These are phyloP conservation scores for Phyllosticta capitalensis DNA, from an alignment of 2,329 filamentous ascomycete species.

Conservation along the genomic window DNA sequence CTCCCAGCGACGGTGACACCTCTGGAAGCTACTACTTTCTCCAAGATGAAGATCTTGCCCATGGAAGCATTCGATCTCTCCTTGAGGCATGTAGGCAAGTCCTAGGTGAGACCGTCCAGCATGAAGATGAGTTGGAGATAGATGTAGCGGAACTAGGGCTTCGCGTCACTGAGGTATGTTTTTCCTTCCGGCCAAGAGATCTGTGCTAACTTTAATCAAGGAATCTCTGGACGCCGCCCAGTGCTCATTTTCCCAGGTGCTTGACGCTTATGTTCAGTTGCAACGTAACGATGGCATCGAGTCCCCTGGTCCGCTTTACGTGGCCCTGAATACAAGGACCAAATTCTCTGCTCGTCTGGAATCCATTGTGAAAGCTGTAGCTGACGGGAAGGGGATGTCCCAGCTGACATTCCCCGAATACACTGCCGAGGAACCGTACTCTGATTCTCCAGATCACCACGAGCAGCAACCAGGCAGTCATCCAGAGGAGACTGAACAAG, in stretches of 20 bases:
- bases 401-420: slow-evolving; percentile 30
- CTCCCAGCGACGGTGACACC: slow-evolving; percentile 43
- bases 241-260: slow-evolving; percentile 39
- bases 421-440: slow-evolving; percentile 15
- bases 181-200: background rate
- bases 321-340: slow-evolving; percentile 45
- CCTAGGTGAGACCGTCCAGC: slow-evolving; percentile 44
- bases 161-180: slow-evolving; percentile 48
- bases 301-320: slow-evolving; percentile 46
- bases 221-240: slow-evolving; percentile 41
- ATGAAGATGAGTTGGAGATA: slow-evolving; percentile 49
- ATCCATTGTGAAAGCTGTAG: slow-evolving; percentile 43
- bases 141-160: slow-evolving; percentile 47
- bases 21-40: slow-evolving; percentile 49
- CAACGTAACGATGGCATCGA: slow-evolving; percentile 49
- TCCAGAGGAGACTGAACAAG: background rate
- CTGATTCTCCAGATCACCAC: slow-evolving; percentile 7
- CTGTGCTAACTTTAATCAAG: slow-evolving; percentile 30
- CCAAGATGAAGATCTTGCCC: slow-evolving; percentile 45
- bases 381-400: slow-evolving; percentile 49
- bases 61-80: slow-evolving; percentile 44
- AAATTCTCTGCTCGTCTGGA: slow-evolving; percentile 45
- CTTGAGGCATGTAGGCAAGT: slow-evolving; percentile 47
- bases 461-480: background rate
- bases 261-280: slow-evolving; percentile 50